Evolutionary conservation across 805 yeast species (phyloP).

Genomic region (Cyberlindnera japonica): DNA sequence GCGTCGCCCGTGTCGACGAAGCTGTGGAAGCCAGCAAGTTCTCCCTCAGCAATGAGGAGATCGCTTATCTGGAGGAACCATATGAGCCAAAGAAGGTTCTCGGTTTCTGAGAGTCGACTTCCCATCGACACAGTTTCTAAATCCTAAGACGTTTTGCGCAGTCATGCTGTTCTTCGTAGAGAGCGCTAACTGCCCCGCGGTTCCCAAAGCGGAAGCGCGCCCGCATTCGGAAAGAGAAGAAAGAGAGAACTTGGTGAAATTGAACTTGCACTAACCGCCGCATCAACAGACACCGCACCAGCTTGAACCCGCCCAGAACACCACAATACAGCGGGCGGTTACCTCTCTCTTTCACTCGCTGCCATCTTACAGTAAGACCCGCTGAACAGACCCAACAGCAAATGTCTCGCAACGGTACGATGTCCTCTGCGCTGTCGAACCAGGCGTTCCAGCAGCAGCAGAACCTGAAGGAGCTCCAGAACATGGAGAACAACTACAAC

Average conservation of each 20-base stretch:
- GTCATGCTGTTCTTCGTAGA: too few relatives aligned
- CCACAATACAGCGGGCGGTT: background rate
- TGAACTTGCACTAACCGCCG: background rate
- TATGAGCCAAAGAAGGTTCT: slow-evolving; percentile 12
- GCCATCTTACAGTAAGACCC: background rate
- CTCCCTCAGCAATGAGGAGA: slow-evolving; percentile 13
- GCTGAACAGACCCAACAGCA: background rate
- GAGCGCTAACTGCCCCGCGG: too few relatives aligned
- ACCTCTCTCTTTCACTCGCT: background rate
- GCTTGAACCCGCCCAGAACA: background rate
- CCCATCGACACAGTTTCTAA: background rate
- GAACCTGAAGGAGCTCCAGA: slow-evolving; percentile 44
- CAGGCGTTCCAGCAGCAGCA: slow-evolving; percentile 43
- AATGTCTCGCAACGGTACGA: slow-evolving; percentile 35
- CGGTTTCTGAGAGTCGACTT: background rate
- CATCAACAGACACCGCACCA: background rate
- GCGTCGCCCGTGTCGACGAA: slow-evolving; percentile 47
- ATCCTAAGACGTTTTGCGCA: too few relatives aligned
- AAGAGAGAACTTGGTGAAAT: background rate
- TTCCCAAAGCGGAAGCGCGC: slow-evolving; percentile 6
- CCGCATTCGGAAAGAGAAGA: background rate
- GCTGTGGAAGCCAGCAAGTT: slow-evolving; percentile 35
- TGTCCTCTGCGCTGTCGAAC: slow-evolving; percentile 34
- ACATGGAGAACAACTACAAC: slow-evolving; percentile 38
- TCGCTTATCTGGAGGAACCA: slow-evolving; percentile 14